These are phyloP conservation scores for Datura wrightii DNA, from an alignment of 257 asterid genomes.

Conservation along the genomic window DNA sequence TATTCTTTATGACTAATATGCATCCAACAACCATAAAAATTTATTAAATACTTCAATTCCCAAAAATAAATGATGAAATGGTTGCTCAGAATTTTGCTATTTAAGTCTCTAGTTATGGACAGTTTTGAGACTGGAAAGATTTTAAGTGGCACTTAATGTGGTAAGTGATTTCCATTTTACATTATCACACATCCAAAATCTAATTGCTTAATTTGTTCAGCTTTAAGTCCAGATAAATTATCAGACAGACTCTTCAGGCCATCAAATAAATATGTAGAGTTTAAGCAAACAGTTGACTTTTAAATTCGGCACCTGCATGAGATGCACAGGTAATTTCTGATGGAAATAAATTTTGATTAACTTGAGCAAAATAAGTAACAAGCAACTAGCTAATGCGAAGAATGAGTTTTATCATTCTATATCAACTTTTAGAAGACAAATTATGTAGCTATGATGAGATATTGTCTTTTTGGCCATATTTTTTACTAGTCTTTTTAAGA, in stretches of 20 bases:
- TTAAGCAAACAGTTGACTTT: not conserved
- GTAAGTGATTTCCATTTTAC: constrained; percentile 2
- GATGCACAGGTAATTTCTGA: constrained; percentile 27
- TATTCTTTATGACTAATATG: constrained; percentile 22
- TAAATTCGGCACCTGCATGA: not conserved
- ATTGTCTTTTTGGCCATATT: not conserved
- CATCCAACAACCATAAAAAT: not conserved
- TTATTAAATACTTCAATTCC: not conserved
- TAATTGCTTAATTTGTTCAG: constrained; percentile 13
- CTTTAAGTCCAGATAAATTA: constrained; percentile 11
- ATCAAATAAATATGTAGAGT: not conserved
- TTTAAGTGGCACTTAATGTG: constrained; percentile 24
- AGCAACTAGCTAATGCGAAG: not conserved
- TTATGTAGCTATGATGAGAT: not conserved
- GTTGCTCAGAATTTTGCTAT: constrained; percentile 6
- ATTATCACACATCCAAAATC: constrained; percentile 14
- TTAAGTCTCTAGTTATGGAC: not conserved
- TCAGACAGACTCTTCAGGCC: not conserved
- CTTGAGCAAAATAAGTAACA: not conserved
- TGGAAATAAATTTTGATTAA: not conserved
- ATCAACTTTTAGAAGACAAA: not conserved
- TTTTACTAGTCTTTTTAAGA: not conserved
- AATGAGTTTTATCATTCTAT: constrained; percentile 5
- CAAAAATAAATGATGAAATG: not conserved
- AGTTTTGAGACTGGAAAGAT: not conserved